Evolutionary conservation across 1,284 basidiomycete species (phyloP).

Genomic region (Neotropicomus parvogracilis): DNA sequence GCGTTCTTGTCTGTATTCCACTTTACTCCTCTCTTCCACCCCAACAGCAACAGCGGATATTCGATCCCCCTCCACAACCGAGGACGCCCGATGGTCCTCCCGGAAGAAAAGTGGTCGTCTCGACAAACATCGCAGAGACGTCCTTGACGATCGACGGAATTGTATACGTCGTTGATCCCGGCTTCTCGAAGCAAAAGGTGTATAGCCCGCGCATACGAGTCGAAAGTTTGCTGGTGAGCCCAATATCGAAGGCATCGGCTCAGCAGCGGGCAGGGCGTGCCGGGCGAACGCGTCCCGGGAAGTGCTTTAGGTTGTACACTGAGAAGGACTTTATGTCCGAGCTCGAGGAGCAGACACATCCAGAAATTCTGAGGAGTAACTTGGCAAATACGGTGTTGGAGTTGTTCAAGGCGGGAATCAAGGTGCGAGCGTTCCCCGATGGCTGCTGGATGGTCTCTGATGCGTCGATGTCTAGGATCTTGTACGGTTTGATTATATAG

Average conservation of each 20-base stretch:
- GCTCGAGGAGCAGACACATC: constrained; percentile 94
- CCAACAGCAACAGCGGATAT: constrained; percentile 92
- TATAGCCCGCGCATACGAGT: constrained; percentile 97
- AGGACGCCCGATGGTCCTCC: constrained; percentile 67
- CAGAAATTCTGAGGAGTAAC: constrained; percentile 92
- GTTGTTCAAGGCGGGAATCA: constrained; percentile 90
- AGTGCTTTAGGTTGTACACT: constrained; percentile 96
- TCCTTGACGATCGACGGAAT: constrained; percentile 98
- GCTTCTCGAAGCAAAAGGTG: constrained; percentile 96
- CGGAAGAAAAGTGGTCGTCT: constrained; percentile 91
- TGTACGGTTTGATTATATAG: constrained; percentile 93
- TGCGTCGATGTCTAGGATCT: constrained; percentile 55
- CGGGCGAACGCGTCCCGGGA: constrained; percentile 92
- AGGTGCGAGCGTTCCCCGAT: constrained; percentile 37
- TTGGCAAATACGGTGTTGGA: constrained; percentile 93
- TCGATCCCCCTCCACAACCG: constrained; percentile 78
- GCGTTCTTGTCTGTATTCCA: constrained; percentile 86
- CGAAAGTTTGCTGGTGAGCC: constrained; percentile 89
- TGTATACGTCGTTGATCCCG: constrained; percentile 97
- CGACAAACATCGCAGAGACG: constrained; percentile 98
- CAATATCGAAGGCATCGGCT: constrained; percentile 95
- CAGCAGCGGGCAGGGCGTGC: constrained; percentile 97
- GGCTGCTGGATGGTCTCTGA: constrained; percentile 7
- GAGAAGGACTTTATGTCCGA: constrained; percentile 96
- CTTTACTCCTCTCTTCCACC: constrained; percentile 94